Evolutionary conservation across 768 basidiomycete species (phyloP), one percentile per base, ranked within the genome.

Genomic region (Pulveroboletus sp.): DNA sequence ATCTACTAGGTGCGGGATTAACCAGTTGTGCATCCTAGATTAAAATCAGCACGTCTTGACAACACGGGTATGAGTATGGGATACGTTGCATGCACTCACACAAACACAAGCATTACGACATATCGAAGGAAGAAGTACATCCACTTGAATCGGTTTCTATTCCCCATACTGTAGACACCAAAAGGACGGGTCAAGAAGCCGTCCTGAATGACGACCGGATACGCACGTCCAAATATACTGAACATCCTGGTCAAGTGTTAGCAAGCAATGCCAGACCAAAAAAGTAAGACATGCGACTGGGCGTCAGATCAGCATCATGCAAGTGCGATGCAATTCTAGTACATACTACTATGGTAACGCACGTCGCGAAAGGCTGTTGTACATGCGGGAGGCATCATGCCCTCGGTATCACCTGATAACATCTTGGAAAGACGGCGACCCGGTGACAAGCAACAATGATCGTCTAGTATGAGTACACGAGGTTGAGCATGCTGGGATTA

Each of bases 71-170:
- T 6, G 9, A 8, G 27, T 24, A 21, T 21, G 11, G 1, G 10
- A 21, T 21, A 21, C 21, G 21, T 21, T 21, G 21, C 21, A 37
- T 27, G 8, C 27, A 53, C 63, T 63, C 39, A 66, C 63, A 52
- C 8, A 14, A 57, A 61, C 26, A 46, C 53, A 7, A 50, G 24
- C 33, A 65, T 44, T 4, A 48, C 49, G 37, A 46, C 33, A 51
- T 67, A 67, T 14, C 55, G 64, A 55, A 66, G 52, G 40, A 60
- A 58, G 12, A 62, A 35, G 30, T 65, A 67, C 11, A 62, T 14
- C 68, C 70, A 71, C 48, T 66, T 71, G 28, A 62, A 55, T 7
- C 48, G 44, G 8, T 39, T 59, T 15, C 17, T 43, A 21, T 55
- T 55, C 9, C 49, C 50, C 52, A 66, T 66, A 14, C 65, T 70